These are phyloP conservation scores for Triadica sebifera DNA, from an alignment of 345 rosid species.

Conservation along the genomic window DNA sequence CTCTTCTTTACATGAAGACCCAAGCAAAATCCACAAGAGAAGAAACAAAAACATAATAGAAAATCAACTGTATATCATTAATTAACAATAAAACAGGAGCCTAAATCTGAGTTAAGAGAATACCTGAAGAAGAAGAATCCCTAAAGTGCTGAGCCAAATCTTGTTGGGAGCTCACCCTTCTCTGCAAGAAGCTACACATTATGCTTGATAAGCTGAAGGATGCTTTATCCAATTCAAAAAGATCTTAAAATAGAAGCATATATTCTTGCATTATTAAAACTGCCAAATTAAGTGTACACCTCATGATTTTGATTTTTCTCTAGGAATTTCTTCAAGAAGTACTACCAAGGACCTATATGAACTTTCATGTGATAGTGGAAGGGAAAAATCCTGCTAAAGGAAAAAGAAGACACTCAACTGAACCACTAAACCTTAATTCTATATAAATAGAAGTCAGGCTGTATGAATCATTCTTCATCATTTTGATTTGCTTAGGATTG, in stretches of 20 bases:
- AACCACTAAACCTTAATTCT: background rate
- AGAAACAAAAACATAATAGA: slow-evolving; percentile 15
- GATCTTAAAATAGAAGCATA: slow-evolving; percentile 3
- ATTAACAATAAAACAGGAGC: background rate
- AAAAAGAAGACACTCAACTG: background rate
- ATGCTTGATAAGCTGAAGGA: slow-evolving; percentile 38
- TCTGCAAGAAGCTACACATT: slow-evolving; percentile 91
- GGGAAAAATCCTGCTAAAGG: background rate
- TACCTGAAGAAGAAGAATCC: slow-evolving; percentile 97
- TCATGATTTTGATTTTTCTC: background rate
- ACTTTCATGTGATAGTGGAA: background rate
- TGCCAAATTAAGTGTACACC: background rate
- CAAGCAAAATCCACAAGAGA: slow-evolving; percentile 9
- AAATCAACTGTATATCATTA: background rate
- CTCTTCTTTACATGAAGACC: slow-evolving; percentile 23
- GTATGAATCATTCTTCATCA: background rate
- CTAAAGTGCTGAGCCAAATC: slow-evolving; percentile 96
- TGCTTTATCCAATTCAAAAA: slow-evolving; percentile 10
- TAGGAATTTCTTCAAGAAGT: background rate
- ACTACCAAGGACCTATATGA: background rate
- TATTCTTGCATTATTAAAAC: slow-evolving; percentile 6
- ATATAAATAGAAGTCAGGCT: background rate
- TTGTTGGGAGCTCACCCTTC: slow-evolving; percentile 96
- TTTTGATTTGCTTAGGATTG: background rate
- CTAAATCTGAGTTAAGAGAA: slow-evolving; percentile 6